These are phyloP conservation scores for Chlorella vulgaris DNA, from an alignment of 139 green algal species.

Conservation along the genomic window DNA sequence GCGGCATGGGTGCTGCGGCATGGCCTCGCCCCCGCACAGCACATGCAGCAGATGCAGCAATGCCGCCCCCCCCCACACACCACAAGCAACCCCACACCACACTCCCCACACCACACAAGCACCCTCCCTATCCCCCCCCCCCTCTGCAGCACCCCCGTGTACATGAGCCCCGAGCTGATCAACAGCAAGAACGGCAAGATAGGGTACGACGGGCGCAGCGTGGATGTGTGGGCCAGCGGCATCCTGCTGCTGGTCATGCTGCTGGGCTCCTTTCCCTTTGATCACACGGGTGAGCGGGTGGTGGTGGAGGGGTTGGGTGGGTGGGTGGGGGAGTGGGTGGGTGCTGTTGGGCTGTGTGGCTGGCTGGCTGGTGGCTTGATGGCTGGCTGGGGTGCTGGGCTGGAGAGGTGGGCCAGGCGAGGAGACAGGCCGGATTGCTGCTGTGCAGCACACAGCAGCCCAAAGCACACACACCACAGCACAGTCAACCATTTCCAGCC, in stretches of 20 bases:
- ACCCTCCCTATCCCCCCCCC: neutral
- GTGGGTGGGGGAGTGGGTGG: neutral
- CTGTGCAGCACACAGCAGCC: too few species aligned
- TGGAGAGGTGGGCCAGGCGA: too few species aligned
- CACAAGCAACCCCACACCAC: too few species aligned
- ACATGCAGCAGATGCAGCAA: too few species aligned
- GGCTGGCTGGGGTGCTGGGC: too few species aligned
- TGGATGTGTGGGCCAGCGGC: slow-evolving; percentile 80
- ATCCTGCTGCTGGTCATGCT: slow-evolving; percentile 89
- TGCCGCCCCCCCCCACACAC: too few species aligned
- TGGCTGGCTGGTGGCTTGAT: too few species aligned
- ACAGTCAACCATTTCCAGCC: neutral
- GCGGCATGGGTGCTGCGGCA: too few species aligned
- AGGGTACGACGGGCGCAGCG: slow-evolving; percentile 65
- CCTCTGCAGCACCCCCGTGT: slow-evolving; percentile 69
- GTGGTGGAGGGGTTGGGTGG: neutral
- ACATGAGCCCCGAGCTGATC: slow-evolving; percentile 84
- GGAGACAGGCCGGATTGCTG: too few species aligned
- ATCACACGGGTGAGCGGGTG: slow-evolving; percentile 47
- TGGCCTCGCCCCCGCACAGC: too few species aligned
- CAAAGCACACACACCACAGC: too few species aligned
- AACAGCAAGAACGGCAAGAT: slow-evolving; percentile 46
- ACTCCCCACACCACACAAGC: neutral
- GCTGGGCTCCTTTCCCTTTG: slow-evolving; percentile 75
- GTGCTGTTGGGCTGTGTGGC: neutral